Conservation (phyloP, 2,329 filamentous ascomycete genomes). For the Dactylonectria macrodidyma region DNA sequence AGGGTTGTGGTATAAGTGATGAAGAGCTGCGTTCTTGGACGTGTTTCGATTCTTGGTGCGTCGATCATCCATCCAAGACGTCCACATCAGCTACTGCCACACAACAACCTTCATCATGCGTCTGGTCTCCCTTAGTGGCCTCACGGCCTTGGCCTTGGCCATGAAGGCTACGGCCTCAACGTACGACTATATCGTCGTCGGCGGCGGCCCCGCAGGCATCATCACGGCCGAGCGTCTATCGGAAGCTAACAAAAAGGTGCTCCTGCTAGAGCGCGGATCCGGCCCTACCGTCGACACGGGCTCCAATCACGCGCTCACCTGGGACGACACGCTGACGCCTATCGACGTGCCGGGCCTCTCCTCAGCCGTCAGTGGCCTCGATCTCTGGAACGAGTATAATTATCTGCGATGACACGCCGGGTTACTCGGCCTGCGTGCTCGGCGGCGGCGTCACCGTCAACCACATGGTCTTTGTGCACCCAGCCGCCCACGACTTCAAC, state of each 20-base stretch:
- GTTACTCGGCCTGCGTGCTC: conserved; percentile 73
- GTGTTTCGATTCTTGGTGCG: background rate
- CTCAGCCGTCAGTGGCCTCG: conserved; percentile 74
- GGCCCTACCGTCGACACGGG: conserved; percentile 75
- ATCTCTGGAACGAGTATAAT: conserved; percentile 68
- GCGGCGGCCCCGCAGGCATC: conserved; percentile 44
- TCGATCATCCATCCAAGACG: background rate
- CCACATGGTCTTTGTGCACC: conserved; percentile 77
- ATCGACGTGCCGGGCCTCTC: conserved; percentile 75
- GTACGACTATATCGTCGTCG: conserved; percentile 48
- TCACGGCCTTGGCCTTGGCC: conserved; percentile 23
- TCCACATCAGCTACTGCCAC: background rate
- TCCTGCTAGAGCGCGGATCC: conserved; percentile 73
- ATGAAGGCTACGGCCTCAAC: background rate
- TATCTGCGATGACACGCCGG: conserved; percentile 41
- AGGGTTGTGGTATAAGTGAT: background rate
- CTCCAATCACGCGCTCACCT: conserved; percentile 71
- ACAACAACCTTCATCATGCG: conserved; percentile 15
- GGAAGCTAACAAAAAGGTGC: conserved; percentile 74
- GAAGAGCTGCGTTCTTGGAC: background rate
- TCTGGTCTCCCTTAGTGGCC: conserved; percentile 10
- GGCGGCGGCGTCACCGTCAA: conserved; percentile 78
- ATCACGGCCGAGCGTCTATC: conserved; percentile 62
- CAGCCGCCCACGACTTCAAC: conserved; percentile 77
- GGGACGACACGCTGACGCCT: conserved; percentile 75